Percentiles rank a stretch among this genome's conserved stretches.
These are phyloP conservation scores for Chlorella vulgaris DNA, from an alignment of 139 green algal genomes.

Conservation along the genomic window DNA sequence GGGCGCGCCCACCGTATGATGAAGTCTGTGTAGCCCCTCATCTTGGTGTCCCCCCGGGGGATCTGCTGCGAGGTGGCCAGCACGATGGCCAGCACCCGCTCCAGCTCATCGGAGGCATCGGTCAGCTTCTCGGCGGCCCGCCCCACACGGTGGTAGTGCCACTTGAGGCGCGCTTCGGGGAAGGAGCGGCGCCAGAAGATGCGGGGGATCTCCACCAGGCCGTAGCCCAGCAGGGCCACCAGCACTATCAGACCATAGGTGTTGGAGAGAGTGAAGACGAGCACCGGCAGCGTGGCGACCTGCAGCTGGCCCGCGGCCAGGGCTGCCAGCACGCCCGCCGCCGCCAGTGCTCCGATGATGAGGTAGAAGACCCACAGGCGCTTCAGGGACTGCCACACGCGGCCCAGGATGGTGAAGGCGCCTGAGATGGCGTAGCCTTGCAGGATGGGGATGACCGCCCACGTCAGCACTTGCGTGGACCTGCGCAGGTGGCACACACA, in stretches of 20 bases:
- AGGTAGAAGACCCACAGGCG: slow-evolving; percentile 81
- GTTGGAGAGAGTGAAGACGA: slow-evolving; percentile 87
- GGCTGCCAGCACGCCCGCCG: slow-evolving; percentile 59
- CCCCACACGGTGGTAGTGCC: slow-evolving; percentile 48
- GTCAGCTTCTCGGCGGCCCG: slow-evolving; percentile 57
- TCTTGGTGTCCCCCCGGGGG: slow-evolving; percentile 64
- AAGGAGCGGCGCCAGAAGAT: slow-evolving; percentile 74
- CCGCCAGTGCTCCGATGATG: slow-evolving; percentile 62
- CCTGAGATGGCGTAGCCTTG: slow-evolving; percentile 88
- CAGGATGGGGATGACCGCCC: slow-evolving; percentile 87
- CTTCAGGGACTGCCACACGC: slow-evolving; percentile 59
- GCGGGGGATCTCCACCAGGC: slow-evolving; percentile 87
- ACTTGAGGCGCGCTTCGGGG: slow-evolving; percentile 53
- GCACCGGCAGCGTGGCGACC: slow-evolving; percentile 51
- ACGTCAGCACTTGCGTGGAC: slow-evolving; percentile 84
- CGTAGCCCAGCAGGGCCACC: slow-evolving; percentile 87
- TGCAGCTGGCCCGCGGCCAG: slow-evolving; percentile 55
- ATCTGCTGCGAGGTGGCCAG: slow-evolving; percentile 69
- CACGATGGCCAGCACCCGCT: slow-evolving; percentile 49
- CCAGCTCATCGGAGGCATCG: slow-evolving; percentile 51
- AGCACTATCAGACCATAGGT: slow-evolving; percentile 86
- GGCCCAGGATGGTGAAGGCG: slow-evolving; percentile 76
- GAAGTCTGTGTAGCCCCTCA: slow-evolving; percentile 79
- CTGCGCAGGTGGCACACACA: slow-evolving; percentile 49
- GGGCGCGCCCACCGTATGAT: slow-evolving; percentile 56